phyloP scores from a whole-genome alignment of 2,329 filamentous ascomycete species.

The Aspergillus persii region DNA sequence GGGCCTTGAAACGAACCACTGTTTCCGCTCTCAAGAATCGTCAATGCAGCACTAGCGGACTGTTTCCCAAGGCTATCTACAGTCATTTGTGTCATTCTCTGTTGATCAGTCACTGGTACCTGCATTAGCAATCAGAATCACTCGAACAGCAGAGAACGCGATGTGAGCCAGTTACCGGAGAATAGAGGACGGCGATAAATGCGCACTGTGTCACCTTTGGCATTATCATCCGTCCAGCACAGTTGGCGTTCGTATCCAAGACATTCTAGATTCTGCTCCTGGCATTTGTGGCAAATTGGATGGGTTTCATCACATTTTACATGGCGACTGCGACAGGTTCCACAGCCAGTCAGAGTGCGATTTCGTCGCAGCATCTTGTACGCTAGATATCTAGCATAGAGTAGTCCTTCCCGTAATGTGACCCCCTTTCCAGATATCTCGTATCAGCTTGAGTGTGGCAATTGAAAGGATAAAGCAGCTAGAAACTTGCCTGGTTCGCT shows the following conservation, averaged over 20 bases:
- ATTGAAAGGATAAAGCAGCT: too few species aligned
- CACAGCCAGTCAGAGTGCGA: slow-evolving; percentile 9
- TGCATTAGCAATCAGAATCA: neutral
- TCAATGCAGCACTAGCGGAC: neutral
- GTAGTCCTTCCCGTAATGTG: too few species aligned
- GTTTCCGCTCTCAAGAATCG: too few species aligned
- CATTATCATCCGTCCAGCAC: neutral
- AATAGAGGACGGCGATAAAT: too few species aligned
- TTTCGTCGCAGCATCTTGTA: neutral
- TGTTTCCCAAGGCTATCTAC: neutral
- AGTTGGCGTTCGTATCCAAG: slow-evolving; percentile 4
- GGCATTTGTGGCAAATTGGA: slow-evolving; percentile 3
- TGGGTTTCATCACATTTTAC: slow-evolving; percentile 8
- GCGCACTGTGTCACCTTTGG: neutral
- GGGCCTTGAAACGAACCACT: too few species aligned
- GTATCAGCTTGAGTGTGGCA: too few species aligned
- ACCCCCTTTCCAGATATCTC: too few species aligned
- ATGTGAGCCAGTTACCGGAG: too few species aligned
- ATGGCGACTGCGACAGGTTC: slow-evolving; percentile 8
- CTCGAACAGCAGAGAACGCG: too few species aligned
- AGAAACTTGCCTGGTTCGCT: too few species aligned
- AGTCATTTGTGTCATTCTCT: neutral
- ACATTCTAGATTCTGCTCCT: neutral
- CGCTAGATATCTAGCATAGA: neutral
- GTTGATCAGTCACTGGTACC: neutral